Evolutionary conservation across 1,139 yeast species (phyloP).

Genomic region (Torulaspora globosa): DNA sequence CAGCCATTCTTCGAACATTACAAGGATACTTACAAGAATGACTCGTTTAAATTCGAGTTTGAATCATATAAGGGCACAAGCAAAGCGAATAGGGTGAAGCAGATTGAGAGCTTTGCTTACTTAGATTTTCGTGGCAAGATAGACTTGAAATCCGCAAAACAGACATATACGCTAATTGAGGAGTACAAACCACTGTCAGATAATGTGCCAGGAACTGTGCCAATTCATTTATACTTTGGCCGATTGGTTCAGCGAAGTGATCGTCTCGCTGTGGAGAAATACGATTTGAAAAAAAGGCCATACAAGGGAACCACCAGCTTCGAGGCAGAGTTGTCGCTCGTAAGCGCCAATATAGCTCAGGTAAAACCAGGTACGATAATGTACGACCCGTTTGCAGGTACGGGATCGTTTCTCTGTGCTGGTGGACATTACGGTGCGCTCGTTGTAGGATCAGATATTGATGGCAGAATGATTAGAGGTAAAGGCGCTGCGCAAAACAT

Average conservation of each 20-base stretch:
- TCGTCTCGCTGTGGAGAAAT: slow-evolving; percentile 65
- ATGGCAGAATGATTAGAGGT: slow-evolving; percentile 77
- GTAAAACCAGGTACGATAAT: slow-evolving; percentile 60
- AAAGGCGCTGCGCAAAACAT: slow-evolving; percentile 50
- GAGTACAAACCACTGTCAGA: slow-evolving; percentile 52
- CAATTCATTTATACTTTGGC: slow-evolving; percentile 67
- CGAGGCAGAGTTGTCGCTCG: slow-evolving; percentile 81
- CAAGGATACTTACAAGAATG: slow-evolving; percentile 38
- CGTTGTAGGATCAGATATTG: slow-evolving; percentile 87
- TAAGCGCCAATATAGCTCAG: slow-evolving; percentile 83
- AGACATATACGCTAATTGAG: slow-evolving; percentile 68
- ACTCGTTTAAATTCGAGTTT: slow-evolving; percentile 77
- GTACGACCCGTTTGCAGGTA: slow-evolving; percentile 95
- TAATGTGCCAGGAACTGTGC: slow-evolving; percentile 49
- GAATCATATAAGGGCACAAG: slow-evolving; percentile 70
- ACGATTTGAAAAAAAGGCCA: slow-evolving; percentile 76
- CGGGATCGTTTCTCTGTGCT: slow-evolving; percentile 90
- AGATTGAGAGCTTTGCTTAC: slow-evolving; percentile 70
- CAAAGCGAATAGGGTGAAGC: slow-evolving; percentile 47
- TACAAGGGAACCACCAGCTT: slow-evolving; percentile 96
- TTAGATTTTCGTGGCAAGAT: slow-evolving; percentile 75
- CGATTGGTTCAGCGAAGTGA: slow-evolving; percentile 64
- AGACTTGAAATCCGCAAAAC: slow-evolving; percentile 72
- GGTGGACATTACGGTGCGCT: slow-evolving; percentile 83
- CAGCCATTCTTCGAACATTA: slow-evolving; percentile 30